Base-by-base conservation (phyloP, 2,329 filamentous ascomycete genomes). In the Diaporthe ilicicola region DNA sequence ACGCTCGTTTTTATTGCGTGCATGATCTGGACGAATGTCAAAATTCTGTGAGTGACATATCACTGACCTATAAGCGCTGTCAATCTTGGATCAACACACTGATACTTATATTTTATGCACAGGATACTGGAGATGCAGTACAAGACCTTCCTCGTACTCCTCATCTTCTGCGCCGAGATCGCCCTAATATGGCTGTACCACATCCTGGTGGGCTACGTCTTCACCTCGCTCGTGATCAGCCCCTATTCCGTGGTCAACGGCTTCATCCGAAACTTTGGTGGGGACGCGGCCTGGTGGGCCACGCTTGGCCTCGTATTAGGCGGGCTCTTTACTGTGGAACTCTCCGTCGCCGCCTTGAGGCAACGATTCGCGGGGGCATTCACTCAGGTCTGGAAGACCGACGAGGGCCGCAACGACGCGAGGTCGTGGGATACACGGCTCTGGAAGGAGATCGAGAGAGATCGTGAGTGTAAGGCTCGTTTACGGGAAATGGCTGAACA, bases 101-200 rank as follows among this genome's bases (percentile, higher is more conserved):
- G n/a, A 48, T 22, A n/a, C n/a, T 29, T 24, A 65, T 79, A 80
- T 75, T 79, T 68, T 12, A n/a, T 4, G 54, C 7, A 24, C 74
- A 89, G 89, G 75, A 88, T 93, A 72, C 85, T 97, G 67, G 93
- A 96, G 81, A 92, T 92, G 13, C 92, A 95, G 81, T 91, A 92
- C 84, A 94, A 94, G 76, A 90, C 91, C 1, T 76, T 87, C 69
- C 86, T 94, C 37, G 89, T 93, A 39, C 85, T 87, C 74, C 80
- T 84, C 42, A 84, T 85, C 42, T 89, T 92, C 79, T 79, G 88
- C 74, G 77, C 91, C 75, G 91, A 90, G 4, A 82, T 88, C 4
- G 78, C 81, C 6, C 93, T 93, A 34, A 97, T 94, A 87, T 89
- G 85, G 79, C 80, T 79, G 3, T 97, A 94, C 94, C 91, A 94